phyloP scores from a whole-genome alignment of 2,329 filamentous ascomycete genomes.

The Aspergillus fischeri region DNA sequence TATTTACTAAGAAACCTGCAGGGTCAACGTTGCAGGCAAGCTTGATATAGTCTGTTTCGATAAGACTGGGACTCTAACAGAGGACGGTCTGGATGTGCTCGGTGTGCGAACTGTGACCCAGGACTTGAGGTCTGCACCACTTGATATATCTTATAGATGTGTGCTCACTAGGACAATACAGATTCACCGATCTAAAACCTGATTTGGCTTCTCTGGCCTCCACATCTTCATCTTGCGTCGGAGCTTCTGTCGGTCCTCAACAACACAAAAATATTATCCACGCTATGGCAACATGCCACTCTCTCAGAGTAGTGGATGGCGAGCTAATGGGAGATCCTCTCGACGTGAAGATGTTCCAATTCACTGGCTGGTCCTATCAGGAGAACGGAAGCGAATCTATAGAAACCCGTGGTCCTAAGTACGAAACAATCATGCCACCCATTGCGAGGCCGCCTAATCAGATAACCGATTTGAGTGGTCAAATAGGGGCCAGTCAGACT shows the following conservation, averaged over 20 bases:
- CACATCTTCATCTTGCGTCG: conserved; percentile 45
- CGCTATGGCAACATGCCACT: conserved; percentile 97
- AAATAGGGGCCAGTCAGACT: conserved; percentile 14
- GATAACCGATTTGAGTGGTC: conserved; percentile 48
- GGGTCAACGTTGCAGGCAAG: conserved; percentile 95
- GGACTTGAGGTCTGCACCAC: conserved; percentile 40
- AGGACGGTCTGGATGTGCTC: conserved; percentile 91
- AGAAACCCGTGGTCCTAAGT: conserved; percentile 65
- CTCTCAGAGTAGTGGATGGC: conserved; percentile 77
- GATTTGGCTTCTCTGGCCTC: conserved; percentile 56
- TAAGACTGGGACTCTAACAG: conserved; percentile 96
- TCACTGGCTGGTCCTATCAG: conserved; percentile 87
- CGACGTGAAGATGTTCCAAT: conserved; percentile 98
- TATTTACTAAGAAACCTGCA: conserved; percentile 16
- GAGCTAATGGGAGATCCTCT: conserved; percentile 91
- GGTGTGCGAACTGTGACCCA: conserved; percentile 75
- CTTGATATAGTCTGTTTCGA: conserved; percentile 96
- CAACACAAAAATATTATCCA: conserved; percentile 71
- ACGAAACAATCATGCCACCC: conserved; percentile 71
- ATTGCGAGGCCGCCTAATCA: conserved; percentile 74
- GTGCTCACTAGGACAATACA: conserved; percentile 20
- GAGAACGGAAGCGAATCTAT: conserved; percentile 68
- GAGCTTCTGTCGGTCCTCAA: conserved; percentile 57
- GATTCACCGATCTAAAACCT: conserved; percentile 72
- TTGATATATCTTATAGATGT: not conserved